Percentiles rank a stretch among this genome's conserved stretches.
Conservation (phyloP, 108 stramenopile species). For the Asterionellopsis glacialis region DNA sequence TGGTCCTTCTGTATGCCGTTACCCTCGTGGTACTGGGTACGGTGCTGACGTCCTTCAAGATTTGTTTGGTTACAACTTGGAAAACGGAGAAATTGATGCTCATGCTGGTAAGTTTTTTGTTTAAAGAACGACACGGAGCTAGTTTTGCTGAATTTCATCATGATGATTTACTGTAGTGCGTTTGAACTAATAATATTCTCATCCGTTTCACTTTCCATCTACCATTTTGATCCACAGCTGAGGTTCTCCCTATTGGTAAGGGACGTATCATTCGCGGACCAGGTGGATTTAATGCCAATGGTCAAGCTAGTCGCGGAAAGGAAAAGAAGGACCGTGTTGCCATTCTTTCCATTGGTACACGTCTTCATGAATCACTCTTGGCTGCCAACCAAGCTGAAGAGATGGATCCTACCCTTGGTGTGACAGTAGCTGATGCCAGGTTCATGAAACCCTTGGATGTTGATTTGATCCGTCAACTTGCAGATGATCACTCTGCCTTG, state of each 20-base stretch:
- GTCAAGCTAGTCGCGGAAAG: constrained; percentile 58
- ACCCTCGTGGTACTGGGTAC: constrained; percentile 93
- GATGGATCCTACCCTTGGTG: constrained; percentile 68
- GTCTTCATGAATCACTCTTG: constrained; percentile 81
- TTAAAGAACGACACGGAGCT: background rate
- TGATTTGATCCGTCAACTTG: constrained; percentile 86
- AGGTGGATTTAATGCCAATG: constrained; percentile 61
- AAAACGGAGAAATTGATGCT: constrained; percentile 67
- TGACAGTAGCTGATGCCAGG: constrained; percentile 94
- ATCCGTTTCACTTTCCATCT: constrained; percentile 4
- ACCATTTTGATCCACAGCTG: constrained; percentile 22
- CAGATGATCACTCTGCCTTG: constrained; percentile 83
- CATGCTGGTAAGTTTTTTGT: constrained; percentile 50
- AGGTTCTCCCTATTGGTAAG: constrained; percentile 87
- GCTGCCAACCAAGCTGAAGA: constrained; percentile 92
- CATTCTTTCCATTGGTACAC: constrained; percentile 88
- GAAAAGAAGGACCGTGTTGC: constrained; percentile 81
- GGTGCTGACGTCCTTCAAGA: constrained; percentile 82
- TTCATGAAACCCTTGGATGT: constrained; percentile 96
- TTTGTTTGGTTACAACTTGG: constrained; percentile 82
- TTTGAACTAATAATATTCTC: no score
- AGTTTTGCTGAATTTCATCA: no score
- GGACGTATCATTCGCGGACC: constrained; percentile 86
- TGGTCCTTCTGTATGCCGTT: constrained; percentile 83
- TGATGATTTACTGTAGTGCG: no score